Evolutionary conservation across 345 rosid species (phyloP), one percentile per base, ranked within the genome.

Genomic region (Citrus trifoliata): DNA sequence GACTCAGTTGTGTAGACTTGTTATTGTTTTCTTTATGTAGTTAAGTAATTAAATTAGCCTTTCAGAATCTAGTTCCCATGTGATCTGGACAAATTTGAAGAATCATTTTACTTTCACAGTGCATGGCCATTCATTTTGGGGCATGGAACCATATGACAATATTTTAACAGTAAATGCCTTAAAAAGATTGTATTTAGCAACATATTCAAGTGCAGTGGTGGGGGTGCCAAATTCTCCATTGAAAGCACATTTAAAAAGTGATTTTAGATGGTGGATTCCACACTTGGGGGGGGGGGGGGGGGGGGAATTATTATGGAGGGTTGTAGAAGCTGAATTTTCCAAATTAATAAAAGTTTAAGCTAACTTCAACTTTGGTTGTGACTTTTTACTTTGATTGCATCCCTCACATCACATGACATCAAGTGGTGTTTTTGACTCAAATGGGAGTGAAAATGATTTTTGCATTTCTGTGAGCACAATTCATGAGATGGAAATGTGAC

Each of bases 41-140:
- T 63, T 25, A 7, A 40, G 59, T 53, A 76, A 28, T 63, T 35
- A 7, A 40, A 37, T 53, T 18, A 18, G 58, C 53, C 30, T 35
- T 46, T 64, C 37, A 35, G 65, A 66, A 6, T 55, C 71, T 66
- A 24, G 35, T 76, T 33, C 72, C 38, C 16, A 1, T 42, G 60
- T 62, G 58, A 19, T 75, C 40, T 73, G 6, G 16, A 75, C 8
- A 30, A 30, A 63, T 21, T 46, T 28, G 60, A 28, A 63, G 70
- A 63, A 75, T 75, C 78, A 75, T 46, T 63, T 48, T 62, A 38
- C 46, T 28, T 30, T 74, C 58, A 61, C 51, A 18, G 33, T 59
- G 67, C 55, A 4, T 73, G 51, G 28, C 30, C n/a, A 56, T 37
- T 72, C 25, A 21, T 19, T 61, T 4, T 60, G 67, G 30, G 33